Evolutionary conservation across 371 early-diverging fungal species (phyloP).

Genomic region (Zancudomyces culisetae): DNA sequence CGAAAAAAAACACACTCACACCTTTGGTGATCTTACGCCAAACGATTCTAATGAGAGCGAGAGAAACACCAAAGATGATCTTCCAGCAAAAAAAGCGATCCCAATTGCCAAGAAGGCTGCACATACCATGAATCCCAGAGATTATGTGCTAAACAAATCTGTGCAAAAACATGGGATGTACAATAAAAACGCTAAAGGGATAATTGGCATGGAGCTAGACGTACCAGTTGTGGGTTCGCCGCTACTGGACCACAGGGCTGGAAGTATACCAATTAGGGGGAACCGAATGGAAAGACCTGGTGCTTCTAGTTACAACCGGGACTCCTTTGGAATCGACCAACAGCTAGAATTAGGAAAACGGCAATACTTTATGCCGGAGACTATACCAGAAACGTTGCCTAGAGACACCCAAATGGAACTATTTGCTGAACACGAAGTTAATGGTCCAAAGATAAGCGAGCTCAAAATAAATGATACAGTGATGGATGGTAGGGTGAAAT

Average conservation of each 20-base stretch:
- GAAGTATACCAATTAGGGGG: not conserved
- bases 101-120: not conserved
- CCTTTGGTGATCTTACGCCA: not conserved
- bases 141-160: not conserved
- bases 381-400: slow-evolving; percentile 23
- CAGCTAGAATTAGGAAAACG: not conserved
- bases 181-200: not conserved
- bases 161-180: not conserved
- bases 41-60: too few species aligned
- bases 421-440: slow-evolving; percentile 6
- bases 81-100: not conserved
- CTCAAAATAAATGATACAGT: slow-evolving; percentile 3
- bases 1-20: not conserved
- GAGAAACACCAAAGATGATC: not conserved
- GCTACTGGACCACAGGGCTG: slow-evolving; percentile 9
- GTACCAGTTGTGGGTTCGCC: slow-evolving; percentile 21
- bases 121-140: not conserved
- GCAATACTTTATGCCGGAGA: slow-evolving; percentile 16
- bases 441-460: slow-evolving; percentile 9
- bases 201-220: slow-evolving; percentile 11
- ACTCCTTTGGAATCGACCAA: too few species aligned
- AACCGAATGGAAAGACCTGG: too few species aligned
- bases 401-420: slow-evolving; percentile 13
- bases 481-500: too few species aligned
- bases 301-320: too few species aligned